These are phyloP conservation scores for Cercospora canescens DNA, from an alignment of 2,329 filamentous ascomycete species.

Conservation along the genomic window DNA sequence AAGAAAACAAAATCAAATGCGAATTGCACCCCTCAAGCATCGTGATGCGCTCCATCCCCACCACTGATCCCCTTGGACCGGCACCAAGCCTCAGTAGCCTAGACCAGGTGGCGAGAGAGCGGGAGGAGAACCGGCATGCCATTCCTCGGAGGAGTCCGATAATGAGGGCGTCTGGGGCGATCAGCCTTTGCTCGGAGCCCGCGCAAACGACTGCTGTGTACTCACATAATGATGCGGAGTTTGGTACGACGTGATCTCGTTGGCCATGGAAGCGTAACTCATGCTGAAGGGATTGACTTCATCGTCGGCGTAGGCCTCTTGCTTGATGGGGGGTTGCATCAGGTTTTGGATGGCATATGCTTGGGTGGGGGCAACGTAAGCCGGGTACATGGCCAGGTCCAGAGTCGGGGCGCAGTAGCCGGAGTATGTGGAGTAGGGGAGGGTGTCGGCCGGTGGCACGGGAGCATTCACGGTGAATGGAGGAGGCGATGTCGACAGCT, in stretches of 20 bases:
- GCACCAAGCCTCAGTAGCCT: not conserved
- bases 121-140: constrained; percentile 45
- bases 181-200: constrained; percentile 32
- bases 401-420: constrained; percentile 39
- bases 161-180: constrained; percentile 69
- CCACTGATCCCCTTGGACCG: no score
- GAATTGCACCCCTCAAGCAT: no score
- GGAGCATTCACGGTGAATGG: constrained; percentile 63
- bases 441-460: constrained; percentile 64
- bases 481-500: constrained; percentile 70
- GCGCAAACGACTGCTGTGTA: constrained; percentile 36
- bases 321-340: constrained; percentile 58
- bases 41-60: no score
- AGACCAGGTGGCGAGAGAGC: constrained; percentile 28
- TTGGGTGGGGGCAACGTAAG: constrained; percentile 52
- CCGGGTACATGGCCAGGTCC: constrained; percentile 50
- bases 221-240: constrained; percentile 69
- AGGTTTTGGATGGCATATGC: constrained; percentile 42
- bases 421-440: constrained; percentile 50
- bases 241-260: constrained; percentile 56
- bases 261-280: constrained; percentile 64
- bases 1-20: not conserved
- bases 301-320: constrained; percentile 61
- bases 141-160: constrained; percentile 70
- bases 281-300: constrained; percentile 67